A percentile compares a stretch with the other conserved stretches of the same genome.
Conservation (phyloP, 1,284 basidiomycete species). For the Pyrrhoderma lamaoense region DNA sequence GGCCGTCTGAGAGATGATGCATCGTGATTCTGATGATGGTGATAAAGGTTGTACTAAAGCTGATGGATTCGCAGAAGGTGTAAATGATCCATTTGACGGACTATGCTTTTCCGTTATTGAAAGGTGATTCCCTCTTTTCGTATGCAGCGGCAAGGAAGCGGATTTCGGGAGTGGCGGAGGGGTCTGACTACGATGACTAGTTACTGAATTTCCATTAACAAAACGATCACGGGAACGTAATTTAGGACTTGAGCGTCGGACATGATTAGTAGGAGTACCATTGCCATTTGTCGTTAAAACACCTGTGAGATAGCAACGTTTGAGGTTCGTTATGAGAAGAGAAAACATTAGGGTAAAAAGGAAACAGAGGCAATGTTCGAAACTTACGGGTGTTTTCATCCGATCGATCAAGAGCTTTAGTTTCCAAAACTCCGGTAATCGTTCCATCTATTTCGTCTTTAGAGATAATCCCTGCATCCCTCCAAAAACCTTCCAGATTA, state of each 20-base stretch:
- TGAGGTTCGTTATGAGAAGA: slow-evolving; percentile 13
- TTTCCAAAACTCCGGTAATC: slow-evolving; percentile 62
- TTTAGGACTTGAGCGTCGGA: slow-evolving; percentile 15
- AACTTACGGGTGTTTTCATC: slow-evolving; percentile 53
- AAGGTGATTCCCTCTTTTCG: slow-evolving; percentile 24
- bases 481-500: slow-evolving; percentile 62
- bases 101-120: slow-evolving; percentile 25
- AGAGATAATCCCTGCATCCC: slow-evolving; percentile 51
- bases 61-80: slow-evolving; percentile 5
- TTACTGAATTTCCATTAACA: slow-evolving; percentile 16
- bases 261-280: slow-evolving; percentile 6
- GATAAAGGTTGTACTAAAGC: slow-evolving; percentile 10
- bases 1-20: slow-evolving; percentile 4
- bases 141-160: slow-evolving; percentile 67
- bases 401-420: slow-evolving; percentile 60
- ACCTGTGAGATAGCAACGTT: slow-evolving; percentile 5
- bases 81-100: background rate
- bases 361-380: background rate
- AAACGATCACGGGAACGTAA: slow-evolving; percentile 25
- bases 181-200: slow-evolving; percentile 44
- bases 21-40: slow-evolving; percentile 6
- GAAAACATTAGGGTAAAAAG: slow-evolving; percentile 3
- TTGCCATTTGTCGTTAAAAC: slow-evolving; percentile 7
- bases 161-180: slow-evolving; percentile 81
- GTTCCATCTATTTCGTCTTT: slow-evolving; percentile 63